Percentiles rank a stretch among this genome's conserved stretches.
These are phyloP conservation scores for Polytrichum formosum DNA, from an alignment of 225 moss, liverwort and hornwort species.

Conservation along the genomic window DNA sequence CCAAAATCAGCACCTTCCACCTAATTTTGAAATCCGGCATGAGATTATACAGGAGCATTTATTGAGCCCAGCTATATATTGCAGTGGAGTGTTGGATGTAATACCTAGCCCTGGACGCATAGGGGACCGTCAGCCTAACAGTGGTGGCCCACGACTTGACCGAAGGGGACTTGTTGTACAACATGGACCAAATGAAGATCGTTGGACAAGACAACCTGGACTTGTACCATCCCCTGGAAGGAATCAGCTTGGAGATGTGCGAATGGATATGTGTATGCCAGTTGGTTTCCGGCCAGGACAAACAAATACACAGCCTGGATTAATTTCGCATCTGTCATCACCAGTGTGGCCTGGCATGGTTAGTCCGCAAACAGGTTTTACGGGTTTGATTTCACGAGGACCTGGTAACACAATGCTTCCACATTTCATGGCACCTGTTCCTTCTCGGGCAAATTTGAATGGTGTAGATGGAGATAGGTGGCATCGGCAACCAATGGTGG, in stretches of 20 bases:
- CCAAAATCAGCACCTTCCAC: slow-evolving; percentile 56
- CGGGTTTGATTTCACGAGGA: slow-evolving; percentile 62
- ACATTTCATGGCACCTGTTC: slow-evolving; percentile 61
- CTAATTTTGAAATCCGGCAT: slow-evolving; percentile 59
- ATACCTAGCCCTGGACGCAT: slow-evolving; percentile 70
- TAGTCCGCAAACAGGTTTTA: slow-evolving; percentile 28
- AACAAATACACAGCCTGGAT: slow-evolving; percentile 65
- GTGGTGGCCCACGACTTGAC: slow-evolving; percentile 58
- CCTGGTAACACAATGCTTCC: slow-evolving; percentile 45
- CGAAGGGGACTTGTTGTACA: slow-evolving; percentile 53
- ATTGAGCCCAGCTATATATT: slow-evolving; percentile 24
- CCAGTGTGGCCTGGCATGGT: slow-evolving; percentile 69
- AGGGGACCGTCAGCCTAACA: slow-evolving; percentile 64
- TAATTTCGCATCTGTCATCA: slow-evolving; percentile 68
- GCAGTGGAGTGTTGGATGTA: slow-evolving; percentile 27
- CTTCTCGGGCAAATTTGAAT: slow-evolving; percentile 53
- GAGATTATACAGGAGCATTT: slow-evolving; percentile 54
- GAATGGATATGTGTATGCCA: slow-evolving; percentile 59
- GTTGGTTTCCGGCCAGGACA: slow-evolving; percentile 82
- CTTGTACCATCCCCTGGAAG: slow-evolving; percentile 70
- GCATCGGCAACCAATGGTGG: slow-evolving; percentile 70
- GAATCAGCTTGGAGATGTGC: slow-evolving; percentile 61
- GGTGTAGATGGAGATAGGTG: slow-evolving; percentile 96
- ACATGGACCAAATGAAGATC: slow-evolving; percentile 75
- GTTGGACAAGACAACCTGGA: slow-evolving; percentile 72